Base-by-base conservation (phyloP, 305 asterid species). In the Fraxinus floribunda region DNA sequence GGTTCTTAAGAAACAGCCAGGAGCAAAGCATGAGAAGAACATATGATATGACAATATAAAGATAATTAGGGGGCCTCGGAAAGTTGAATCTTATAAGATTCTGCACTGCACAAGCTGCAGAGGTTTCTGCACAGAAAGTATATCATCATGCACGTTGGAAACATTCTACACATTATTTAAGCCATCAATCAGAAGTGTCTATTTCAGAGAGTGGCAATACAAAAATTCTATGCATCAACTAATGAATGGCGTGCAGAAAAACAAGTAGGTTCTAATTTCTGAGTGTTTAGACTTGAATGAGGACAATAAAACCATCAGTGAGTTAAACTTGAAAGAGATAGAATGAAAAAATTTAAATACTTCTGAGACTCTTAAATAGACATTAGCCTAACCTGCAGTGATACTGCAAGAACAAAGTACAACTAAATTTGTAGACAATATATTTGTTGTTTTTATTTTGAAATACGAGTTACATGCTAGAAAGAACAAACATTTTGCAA, bases 361-460 rank as follows among this genome's bases (percentile, higher is more conserved):
- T 68, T 10, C 18, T 2, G 5, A 34, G 76, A 71, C 41, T 15
- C 73, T 66, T 13, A 32, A 71, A 32, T 32, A 15, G 44, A 71
- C 39, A 71, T 5, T 32, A 32, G 22, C 76, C 26, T 30, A 70
- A 71, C 41, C 11, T 52, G 81, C 44, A 46, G 24, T 36, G 20
- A 7, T 5, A 24, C 41, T 39, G 41, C 29, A 5, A 71, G 32
- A 68, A 36, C 73, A 35, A 49, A 49, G 62, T 62, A 71, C 46
- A 75, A 52, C 79, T 22, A 80, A 22, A 80, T 34, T 26, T 36
- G 34, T n/a, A 34, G 41, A 71, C 76, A 71, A 34, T 71, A 16
- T 71, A 16, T 32, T 16, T 32, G 36, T 26, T 11, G 6, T 71
- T 32, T 71, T 26, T 7, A 29, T 15, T 34, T 71, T 71, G 22